These are phyloP conservation scores for Umbellularia californica DNA, from an alignment of 164 flowering plant species.

Conservation along the genomic window DNA sequence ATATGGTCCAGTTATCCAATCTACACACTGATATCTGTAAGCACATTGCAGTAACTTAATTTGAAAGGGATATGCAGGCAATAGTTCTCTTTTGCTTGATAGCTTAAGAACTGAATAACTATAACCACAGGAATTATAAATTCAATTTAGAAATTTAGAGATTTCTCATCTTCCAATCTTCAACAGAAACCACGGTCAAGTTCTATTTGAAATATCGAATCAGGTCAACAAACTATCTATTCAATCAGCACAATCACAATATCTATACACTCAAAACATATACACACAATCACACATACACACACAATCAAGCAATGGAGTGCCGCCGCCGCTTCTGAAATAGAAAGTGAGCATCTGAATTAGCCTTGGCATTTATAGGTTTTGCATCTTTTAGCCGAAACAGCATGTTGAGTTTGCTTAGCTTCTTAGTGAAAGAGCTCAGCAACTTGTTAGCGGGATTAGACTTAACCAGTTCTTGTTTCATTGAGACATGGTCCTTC, in stretches of 20 bases:
- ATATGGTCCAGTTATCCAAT: no score
- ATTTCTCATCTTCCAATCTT: neutral
- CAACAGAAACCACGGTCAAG: neutral
- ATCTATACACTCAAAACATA: neutral
- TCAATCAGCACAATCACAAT: neutral
- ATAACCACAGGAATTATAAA: no score
- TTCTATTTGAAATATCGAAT: neutral
- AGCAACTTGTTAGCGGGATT: slow-evolving; percentile 72
- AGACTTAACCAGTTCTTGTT: slow-evolving; percentile 75
- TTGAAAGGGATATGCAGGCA: no score
- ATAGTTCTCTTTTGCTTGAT: no score
- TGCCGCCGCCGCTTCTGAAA: slow-evolving; percentile 68
- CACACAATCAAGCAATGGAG: slow-evolving; percentile 38
- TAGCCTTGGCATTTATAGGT: slow-evolving; percentile 39
- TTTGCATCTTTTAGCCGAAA: slow-evolving; percentile 47
- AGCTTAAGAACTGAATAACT: no score
- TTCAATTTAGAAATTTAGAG: neutral
- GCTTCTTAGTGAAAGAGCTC: slow-evolving; percentile 61
- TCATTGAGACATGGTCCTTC: slow-evolving; percentile 94
- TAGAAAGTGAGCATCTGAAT: slow-evolving; percentile 56
- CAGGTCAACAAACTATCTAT: neutral
- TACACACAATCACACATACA: slow-evolving; percentile 16
- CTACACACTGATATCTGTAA: no score
- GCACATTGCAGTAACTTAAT: no score
- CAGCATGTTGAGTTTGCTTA: slow-evolving; percentile 61